Evolutionary conservation across 1,139 yeast species (phyloP), one percentile per base, ranked within the genome.

Genomic region (Geotrichum europaeum): DNA sequence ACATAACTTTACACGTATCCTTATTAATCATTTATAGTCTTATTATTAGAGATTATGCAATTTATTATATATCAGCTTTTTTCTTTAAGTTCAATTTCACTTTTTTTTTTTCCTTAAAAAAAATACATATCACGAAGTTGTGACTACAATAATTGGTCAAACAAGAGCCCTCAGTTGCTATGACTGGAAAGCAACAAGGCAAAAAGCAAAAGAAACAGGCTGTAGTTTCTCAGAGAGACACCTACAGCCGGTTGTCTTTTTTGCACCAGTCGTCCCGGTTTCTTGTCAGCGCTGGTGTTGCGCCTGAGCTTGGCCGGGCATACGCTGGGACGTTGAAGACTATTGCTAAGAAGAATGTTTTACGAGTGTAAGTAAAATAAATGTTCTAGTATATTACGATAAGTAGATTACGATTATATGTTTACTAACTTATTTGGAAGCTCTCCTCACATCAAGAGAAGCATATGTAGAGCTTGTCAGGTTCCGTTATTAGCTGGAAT

Each of bases 311-410:
- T n/a, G 65, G 87, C 0, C 72, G 88, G 53, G 76, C 78, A 56
- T 83, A 83, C 64, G 66, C 73, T 15, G 66, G 65, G 18, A 67
- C 73, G 5, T 62, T 72, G 70, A 65, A 66, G n/a, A 60, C 73
- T 0, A 85, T 86, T 10, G 80, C 89, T 2, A 84, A 84, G 67
- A 85, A 84, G 68, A 79, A 84, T 4, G 91, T 86, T 5, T 68
- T 85, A 18, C 81, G 86, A 66, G 68, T 85, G 57, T 80, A 47
- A 51, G 63, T 58, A 32, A 12, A 10, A 28, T 22, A 9, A 30
- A 34, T n/a, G n/a, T n/a, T n/a, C n/a, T n/a, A n/a, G n/a, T n/a
- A n/a, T n/a, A n/a, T n/a, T n/a, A 4, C 13, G 15, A 4, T 15
- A 12, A 32, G 25, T 24, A 9, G 1, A 50, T 22, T 10, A n/a